A percentile compares a stretch with the other conserved stretches of the same genome.
Conservation (phyloP, 2,329 filamentous ascomycete genomes). For the Calonectria pseudoturangicola region DNA sequence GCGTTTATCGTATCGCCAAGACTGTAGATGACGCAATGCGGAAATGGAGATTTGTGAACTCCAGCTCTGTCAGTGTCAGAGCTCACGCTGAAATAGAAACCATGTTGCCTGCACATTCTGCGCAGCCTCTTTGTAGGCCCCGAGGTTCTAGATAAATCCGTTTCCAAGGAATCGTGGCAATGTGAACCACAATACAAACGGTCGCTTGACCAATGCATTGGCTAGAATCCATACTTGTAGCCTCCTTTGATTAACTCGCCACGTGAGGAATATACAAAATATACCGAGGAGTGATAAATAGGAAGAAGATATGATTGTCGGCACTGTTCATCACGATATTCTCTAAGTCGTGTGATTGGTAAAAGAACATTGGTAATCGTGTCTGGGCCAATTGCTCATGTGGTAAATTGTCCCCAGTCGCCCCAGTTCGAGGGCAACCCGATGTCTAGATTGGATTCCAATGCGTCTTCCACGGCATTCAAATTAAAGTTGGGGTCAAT, state of each 20-base stretch:
- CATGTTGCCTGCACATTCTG: not conserved
- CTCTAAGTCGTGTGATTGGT: not conserved
- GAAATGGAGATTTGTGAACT: not conserved
- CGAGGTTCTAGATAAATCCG: not conserved
- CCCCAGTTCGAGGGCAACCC: constrained; percentile 72
- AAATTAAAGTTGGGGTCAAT: constrained; percentile 74
- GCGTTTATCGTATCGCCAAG: not conserved
- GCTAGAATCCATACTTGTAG: not conserved
- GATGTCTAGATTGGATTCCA: constrained; percentile 74
- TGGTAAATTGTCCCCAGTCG: constrained; percentile 64
- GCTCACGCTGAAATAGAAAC: not conserved
- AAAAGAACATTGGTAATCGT: not conserved
- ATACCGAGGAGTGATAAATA: not conserved
- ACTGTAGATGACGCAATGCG: not conserved
- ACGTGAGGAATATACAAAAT: not conserved
- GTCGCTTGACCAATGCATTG: not conserved
- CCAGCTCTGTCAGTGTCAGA: not conserved
- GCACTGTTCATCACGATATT: not conserved
- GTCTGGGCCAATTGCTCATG: constrained; percentile 41
- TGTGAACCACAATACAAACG: not conserved
- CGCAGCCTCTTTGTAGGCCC: not conserved
- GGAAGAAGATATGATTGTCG: not conserved
- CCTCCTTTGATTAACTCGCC: not conserved
- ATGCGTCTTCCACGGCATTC: constrained; percentile 71
- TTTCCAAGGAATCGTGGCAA: not conserved